A percentile compares a stretch with the other conserved stretches of the same genome.
phyloP scores from a whole-genome alignment of 78 protist genomes.

The Carpediemonas membranifera region DNA sequence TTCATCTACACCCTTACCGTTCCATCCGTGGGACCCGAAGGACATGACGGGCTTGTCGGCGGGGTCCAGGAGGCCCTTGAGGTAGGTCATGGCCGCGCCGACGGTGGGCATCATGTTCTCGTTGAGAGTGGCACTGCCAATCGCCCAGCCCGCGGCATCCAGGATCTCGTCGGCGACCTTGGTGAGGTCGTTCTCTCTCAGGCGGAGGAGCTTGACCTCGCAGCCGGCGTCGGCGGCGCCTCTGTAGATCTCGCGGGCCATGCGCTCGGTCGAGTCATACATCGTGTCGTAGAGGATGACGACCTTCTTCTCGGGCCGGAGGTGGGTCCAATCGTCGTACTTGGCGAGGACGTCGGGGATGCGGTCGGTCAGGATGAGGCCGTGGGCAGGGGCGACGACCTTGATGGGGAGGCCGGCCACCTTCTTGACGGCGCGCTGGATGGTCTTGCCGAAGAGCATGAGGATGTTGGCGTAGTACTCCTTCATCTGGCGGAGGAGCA shows the following conservation, averaged over 20 bases:
- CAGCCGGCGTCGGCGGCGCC: slow-evolving; percentile 10
- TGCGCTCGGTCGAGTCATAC: background rate
- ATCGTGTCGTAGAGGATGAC: slow-evolving; percentile 16
- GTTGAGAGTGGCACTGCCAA: slow-evolving; percentile 7
- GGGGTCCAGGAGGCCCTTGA: too few relatives aligned
- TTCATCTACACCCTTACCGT: too few relatives aligned
- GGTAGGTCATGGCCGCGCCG: background rate
- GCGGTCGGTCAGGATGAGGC: background rate
- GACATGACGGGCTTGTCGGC: too few relatives aligned
- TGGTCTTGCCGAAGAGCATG: background rate
- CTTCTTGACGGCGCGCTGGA: background rate
- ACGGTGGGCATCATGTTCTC: background rate
- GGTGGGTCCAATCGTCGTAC: background rate
- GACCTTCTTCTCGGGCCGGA: background rate
- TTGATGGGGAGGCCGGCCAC: background rate
- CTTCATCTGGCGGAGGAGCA: background rate
- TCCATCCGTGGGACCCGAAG: too few relatives aligned
- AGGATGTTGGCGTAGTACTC: slow-evolving; percentile 18
- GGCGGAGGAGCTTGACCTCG: background rate
- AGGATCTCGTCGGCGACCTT: background rate
- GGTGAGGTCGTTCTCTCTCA: background rate
- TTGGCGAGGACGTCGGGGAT: background rate
- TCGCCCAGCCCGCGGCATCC: background rate
- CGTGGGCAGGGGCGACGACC: slow-evolving; percentile 10
- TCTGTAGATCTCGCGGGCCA: background rate